Conservation (phyloP, 768 basidiomycete species). For the Dictyophora rubrovolvata region DNA sequence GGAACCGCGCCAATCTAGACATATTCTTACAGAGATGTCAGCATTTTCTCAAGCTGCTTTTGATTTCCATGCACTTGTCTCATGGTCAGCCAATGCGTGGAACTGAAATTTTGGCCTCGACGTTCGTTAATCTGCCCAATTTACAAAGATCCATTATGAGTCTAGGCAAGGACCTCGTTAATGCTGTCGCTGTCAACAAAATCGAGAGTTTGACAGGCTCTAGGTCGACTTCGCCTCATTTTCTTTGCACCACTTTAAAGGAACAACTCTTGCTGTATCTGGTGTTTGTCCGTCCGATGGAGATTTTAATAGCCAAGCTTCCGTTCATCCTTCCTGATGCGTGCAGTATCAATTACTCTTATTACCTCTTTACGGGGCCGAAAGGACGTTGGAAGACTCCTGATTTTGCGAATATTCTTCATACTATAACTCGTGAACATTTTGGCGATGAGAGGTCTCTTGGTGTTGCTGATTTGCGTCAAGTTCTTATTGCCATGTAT, state of each 20-base stretch:
- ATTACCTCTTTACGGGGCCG: background rate
- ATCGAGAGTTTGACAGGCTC: background rate
- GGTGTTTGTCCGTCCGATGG: background rate
- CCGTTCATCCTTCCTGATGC: too few relatives aligned
- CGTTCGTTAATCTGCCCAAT: background rate
- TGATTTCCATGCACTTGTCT: too few relatives aligned
- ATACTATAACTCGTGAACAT: too few relatives aligned
- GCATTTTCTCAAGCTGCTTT: too few relatives aligned
- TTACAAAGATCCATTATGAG: background rate
- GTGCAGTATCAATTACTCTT: background rate
- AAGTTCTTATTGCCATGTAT: background rate
- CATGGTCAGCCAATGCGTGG: too few relatives aligned
- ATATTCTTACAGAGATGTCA: background rate
- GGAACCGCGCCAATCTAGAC: background rate
- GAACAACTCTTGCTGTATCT: background rate
- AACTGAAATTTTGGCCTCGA: too few relatives aligned
- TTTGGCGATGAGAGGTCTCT: too few relatives aligned
- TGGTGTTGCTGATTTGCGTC: background rate
- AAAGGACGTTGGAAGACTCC: background rate
- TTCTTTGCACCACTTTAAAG: fast-evolving
- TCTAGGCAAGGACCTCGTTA: background rate
- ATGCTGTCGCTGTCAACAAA: background rate
- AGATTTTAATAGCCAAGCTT: background rate
- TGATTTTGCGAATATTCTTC: background rate
- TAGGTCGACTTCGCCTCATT: background rate